These are phyloP conservation scores for Blastomyces percursus DNA, from an alignment of 2,329 filamentous ascomycete genomes.

Conservation along the genomic window DNA sequence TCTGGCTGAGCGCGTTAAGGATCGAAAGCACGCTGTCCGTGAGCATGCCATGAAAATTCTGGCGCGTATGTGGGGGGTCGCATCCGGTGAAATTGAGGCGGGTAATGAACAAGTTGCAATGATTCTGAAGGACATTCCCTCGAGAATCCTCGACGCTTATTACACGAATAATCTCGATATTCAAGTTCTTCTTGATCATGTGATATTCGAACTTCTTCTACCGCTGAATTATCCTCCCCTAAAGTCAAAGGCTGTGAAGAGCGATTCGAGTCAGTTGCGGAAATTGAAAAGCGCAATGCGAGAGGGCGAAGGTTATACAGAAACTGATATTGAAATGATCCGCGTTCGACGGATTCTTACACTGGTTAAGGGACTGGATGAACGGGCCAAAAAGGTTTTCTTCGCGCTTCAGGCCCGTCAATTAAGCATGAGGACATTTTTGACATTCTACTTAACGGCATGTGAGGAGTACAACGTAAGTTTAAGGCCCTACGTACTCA, in stretches of 20 bases:
- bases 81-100: conserved; percentile 70
- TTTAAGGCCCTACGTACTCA: background rate
- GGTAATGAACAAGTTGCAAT: conserved; percentile 65
- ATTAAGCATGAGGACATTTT: conserved; percentile 58
- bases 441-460: conserved; percentile 66
- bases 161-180: conserved; percentile 85
- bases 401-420: conserved; percentile 76
- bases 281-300: conserved; percentile 32
- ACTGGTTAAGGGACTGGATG: conserved; percentile 66
- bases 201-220: conserved; percentile 78
- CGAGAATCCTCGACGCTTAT: conserved; percentile 72
- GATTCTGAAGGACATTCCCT: conserved; percentile 71
- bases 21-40: conserved; percentile 70
- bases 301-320: conserved; percentile 26
- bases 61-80: conserved; percentile 86
- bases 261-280: conserved; percentile 47
- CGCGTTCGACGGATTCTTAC: conserved; percentile 75
- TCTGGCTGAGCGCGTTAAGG: conserved; percentile 77
- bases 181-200: conserved; percentile 71
- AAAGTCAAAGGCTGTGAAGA: conserved; percentile 41
- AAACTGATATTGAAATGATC: conserved; percentile 47
- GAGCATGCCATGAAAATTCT: conserved; percentile 78
- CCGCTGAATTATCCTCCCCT: conserved; percentile 76
- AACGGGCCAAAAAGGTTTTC: conserved; percentile 72
- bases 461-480: conserved; percentile 72